phyloP scores from a whole-genome alignment of 495 filamentous ascomycete genomes.

The Xylaria cubensis region DNA sequence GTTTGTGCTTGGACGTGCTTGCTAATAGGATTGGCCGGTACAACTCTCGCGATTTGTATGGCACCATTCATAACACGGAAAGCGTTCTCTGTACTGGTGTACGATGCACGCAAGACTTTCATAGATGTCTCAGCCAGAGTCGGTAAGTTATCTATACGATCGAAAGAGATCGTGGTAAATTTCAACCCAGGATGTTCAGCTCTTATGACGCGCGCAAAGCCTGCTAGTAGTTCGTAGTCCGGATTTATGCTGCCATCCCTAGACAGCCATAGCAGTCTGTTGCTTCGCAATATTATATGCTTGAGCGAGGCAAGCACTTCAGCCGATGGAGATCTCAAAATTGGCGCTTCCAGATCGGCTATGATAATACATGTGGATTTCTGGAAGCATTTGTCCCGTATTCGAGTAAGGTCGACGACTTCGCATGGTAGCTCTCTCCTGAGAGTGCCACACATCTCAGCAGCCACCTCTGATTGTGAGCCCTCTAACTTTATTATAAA shows the following conservation, averaged over 20 bases:
- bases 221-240: constrained; percentile 40
- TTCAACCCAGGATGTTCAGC: constrained; percentile 33
- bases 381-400: constrained; percentile 3
- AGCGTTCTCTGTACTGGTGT: constrained; percentile 20
- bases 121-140: background rate
- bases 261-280: constrained; percentile 45
- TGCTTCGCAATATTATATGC: constrained; percentile 27
- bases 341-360: constrained; percentile 20
- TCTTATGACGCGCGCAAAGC: constrained; percentile 20
- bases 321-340: constrained; percentile 4
- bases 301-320: constrained; percentile 19
- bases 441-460: background rate
- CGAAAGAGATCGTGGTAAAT: constrained; percentile 24
- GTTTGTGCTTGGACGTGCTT: constrained; percentile 19
- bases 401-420: constrained; percentile 2
- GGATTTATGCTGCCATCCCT: constrained; percentile 29
- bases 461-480: constrained; percentile 1
- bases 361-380: constrained; percentile 26
- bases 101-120: constrained; percentile 8
- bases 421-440: background rate
- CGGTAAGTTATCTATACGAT: constrained; percentile 7
- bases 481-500: background rate
- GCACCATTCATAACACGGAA: constrained; percentile 23
- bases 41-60: constrained; percentile 14
- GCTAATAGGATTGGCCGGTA: constrained; percentile 6